Evolutionary conservation across 306 rosid species (phyloP), one percentile per base, ranked within the genome.

Genomic region (Oemleria cerasiformis): DNA sequence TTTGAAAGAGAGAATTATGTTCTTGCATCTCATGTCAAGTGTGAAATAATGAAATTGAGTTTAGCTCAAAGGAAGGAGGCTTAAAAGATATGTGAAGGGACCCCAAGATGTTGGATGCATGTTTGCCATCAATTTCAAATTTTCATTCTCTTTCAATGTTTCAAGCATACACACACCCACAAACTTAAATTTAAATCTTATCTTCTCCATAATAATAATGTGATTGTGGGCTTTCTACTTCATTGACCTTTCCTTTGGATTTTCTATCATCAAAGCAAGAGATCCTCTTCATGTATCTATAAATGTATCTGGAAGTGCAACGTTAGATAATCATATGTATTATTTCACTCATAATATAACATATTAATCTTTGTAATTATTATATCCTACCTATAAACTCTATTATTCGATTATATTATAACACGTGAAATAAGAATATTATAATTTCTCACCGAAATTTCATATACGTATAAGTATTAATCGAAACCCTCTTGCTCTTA

Each of bases 231-330:
- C 62, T 64, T 66, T 45, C 66, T 40, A 2, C 50, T 57, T 60
- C 63, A 72, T 84, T 88, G 91, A 86, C 91, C 72, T 83, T 77
- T 80, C 25, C 56, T 75, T 81, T 84, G 91, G 81, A 78, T 84
- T 55, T 66, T 65, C 10, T 68, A 23, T 30, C 61, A 23, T 30
- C 3, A 30, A 30, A 30, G 3, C 36, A 2, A 30, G 3, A 30
- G 3, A 30, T 30, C 2, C 36, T 30, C n/a, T 30, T 30, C 36
- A 30, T 30, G 36, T 2, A 4, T 30, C 36, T 2, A 2, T 1
- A 25, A 25, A 25, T 25, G 30, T 1, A 25, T 25, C 30, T 30
- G 36, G 36, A 2, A 30, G 36, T 30, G 36, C 4, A 30, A 30
- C 36, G 36, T 4, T 4, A 30, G 2, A 30, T 30, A 30, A 30